Percentiles rank a stretch among this genome's conserved stretches.
phyloP scores from a whole-genome alignment of 768 basidiomycete genomes.

The Termitomyces sp. region DNA sequence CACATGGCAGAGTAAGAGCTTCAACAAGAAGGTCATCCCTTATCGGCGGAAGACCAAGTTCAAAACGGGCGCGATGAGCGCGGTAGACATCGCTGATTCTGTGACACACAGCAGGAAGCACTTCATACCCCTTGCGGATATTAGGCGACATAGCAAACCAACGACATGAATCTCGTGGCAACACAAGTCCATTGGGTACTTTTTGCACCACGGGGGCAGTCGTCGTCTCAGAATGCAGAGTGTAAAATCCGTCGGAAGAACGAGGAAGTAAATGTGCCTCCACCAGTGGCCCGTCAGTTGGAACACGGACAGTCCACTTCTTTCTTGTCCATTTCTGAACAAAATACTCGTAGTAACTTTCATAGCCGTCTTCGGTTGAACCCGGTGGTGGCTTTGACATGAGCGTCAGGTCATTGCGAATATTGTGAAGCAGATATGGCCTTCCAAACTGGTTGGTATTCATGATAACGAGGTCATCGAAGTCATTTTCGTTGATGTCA shows the following conservation, averaged over 20 bases:
- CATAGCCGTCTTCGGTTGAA: conserved; percentile 38
- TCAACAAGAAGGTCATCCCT: conserved; percentile 54
- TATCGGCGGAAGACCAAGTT: conserved; percentile 60
- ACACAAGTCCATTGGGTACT: conserved; percentile 20
- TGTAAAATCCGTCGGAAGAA: conserved; percentile 33
- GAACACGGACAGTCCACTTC: conserved; percentile 36
- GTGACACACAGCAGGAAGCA: conserved; percentile 64
- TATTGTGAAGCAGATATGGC: conserved; percentile 46
- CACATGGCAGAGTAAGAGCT: conserved; percentile 70
- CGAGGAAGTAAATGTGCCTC: conserved; percentile 45
- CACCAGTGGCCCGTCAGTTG: conserved; percentile 56
- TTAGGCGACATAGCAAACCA: conserved; percentile 49
- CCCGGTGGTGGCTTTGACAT: conserved; percentile 49
- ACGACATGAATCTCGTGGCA: conserved; percentile 43
- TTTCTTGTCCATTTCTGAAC: conserved; percentile 48
- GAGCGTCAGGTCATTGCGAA: conserved; percentile 65
- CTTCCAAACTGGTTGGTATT: conserved; percentile 53
- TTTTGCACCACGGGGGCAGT: conserved; percentile 12
- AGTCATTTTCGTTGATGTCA: conserved; percentile 41
- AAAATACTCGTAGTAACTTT: conserved; percentile 61
- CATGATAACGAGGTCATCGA: conserved; percentile 46
- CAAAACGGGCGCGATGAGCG: conserved; percentile 40
- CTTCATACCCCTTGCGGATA: conserved; percentile 44
- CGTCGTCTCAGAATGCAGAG: conserved; percentile 13
- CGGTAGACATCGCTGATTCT: conserved; percentile 65